A percentile compares a stretch with the other conserved stretches of the same genome.
Evolutionary conservation across 768 basidiomycete genomes (phyloP).

Genomic region (Tricholoma saponaceum): DNA sequence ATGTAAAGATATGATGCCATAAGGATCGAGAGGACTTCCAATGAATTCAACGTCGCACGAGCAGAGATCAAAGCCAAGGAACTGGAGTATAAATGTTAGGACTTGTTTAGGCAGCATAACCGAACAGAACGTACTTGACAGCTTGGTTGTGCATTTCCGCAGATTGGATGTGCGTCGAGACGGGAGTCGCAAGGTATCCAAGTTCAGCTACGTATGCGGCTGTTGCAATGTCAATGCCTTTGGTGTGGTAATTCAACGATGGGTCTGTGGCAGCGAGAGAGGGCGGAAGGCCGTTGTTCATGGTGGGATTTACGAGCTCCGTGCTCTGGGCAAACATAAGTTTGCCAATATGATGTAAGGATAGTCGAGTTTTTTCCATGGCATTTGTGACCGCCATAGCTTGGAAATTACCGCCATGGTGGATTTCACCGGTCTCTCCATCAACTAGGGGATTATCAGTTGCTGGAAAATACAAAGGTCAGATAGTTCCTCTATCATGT

Average conservation of each 20-base stretch:
- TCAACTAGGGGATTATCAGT: slow-evolving; percentile 84
- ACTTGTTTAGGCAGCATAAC: not conserved
- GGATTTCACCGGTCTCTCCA: slow-evolving; percentile 56
- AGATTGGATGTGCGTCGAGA: slow-evolving; percentile 76
- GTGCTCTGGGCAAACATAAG: slow-evolving; percentile 67
- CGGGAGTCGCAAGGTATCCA: slow-evolving; percentile 73
- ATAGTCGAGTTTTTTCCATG: slow-evolving; percentile 84
- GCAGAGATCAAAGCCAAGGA: slow-evolving; percentile 70
- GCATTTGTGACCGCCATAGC: slow-evolving; percentile 74
- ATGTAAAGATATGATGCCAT: slow-evolving; percentile 69
- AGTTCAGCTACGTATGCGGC: slow-evolving; percentile 79
- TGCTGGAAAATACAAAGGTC: slow-evolving; percentile 35
- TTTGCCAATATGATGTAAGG: slow-evolving; percentile 67
- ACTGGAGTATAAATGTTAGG: slow-evolving; percentile 18
- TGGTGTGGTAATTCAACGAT: slow-evolving; percentile 72
- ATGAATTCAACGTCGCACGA: slow-evolving; percentile 64
- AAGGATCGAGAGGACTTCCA: slow-evolving; percentile 68
- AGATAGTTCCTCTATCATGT: not conserved
- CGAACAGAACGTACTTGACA: slow-evolving; percentile 53
- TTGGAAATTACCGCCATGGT: slow-evolving; percentile 88
- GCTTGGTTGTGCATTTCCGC: slow-evolving; percentile 88
- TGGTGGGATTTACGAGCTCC: slow-evolving; percentile 73
- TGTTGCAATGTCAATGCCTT: slow-evolving; percentile 78
- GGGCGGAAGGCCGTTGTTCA: slow-evolving; percentile 78
- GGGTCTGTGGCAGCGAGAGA: slow-evolving; percentile 72